Percentiles rank a stretch among this genome's conserved stretches.
Evolutionary conservation across 2,329 filamentous ascomycete species (phyloP).

Genomic region (Ophiostoma perfectum): DNA sequence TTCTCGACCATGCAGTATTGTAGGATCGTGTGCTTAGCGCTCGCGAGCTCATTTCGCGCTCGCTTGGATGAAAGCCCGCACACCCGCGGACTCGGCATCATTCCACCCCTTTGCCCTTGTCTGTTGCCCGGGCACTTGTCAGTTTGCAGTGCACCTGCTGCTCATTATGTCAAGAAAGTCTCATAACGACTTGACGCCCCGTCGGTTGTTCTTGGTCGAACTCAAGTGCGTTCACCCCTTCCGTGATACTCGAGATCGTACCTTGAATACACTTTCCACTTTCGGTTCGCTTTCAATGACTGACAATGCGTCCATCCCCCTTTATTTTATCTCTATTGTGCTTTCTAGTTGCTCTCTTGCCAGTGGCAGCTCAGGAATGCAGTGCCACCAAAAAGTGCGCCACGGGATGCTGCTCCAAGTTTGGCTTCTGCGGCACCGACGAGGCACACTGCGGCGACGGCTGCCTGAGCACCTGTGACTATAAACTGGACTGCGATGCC

Average conservation of each 20-base stretch:
- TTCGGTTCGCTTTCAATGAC: neutral
- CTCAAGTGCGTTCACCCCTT: neutral
- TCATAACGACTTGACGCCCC: neutral
- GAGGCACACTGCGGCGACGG: neutral
- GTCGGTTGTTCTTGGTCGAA: neutral
- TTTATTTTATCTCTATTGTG: neutral
- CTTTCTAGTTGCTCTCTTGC: neutral
- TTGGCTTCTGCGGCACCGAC: neutral
- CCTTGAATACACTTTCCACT: neutral
- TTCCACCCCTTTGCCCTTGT: neutral
- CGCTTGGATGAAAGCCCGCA: neutral
- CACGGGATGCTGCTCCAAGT: neutral
- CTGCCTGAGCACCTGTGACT: conserved; percentile 1
- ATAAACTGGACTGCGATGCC: neutral
- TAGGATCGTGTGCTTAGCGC: too few relatives aligned
- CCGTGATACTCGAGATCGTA: neutral
- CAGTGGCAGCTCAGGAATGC: neutral
- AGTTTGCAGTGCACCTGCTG: neutral
- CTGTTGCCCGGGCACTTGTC: neutral
- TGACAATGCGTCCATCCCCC: neutral
- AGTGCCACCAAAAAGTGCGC: neutral
- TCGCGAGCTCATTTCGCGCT: neutral
- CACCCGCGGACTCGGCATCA: neutral
- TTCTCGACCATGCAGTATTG: neutral
- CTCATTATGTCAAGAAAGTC: neutral